A percentile compares a stretch with the other conserved stretches of the same genome.
Evolutionary conservation across 1,284 basidiomycete species (phyloP).

Genomic region (Ceratobasidium sp.): DNA sequence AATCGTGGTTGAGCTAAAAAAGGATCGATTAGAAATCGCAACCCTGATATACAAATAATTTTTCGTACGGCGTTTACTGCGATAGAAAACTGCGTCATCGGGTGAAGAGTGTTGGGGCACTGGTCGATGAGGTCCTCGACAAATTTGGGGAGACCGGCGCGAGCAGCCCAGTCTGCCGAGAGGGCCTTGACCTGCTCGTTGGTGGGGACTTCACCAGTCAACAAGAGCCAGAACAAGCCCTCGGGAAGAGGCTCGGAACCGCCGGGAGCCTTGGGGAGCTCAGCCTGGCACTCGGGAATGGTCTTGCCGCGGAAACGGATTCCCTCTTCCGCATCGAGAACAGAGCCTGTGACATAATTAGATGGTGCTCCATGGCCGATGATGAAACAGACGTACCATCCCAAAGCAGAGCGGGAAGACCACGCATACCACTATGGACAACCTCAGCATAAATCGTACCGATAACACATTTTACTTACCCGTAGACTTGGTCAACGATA

Average conservation of each 20-base stretch:
- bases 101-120: conserved; percentile 92
- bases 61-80: conserved; percentile 86
- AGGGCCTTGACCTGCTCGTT: conserved; percentile 84
- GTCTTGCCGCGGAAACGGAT: conserved; percentile 95
- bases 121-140: conserved; percentile 93
- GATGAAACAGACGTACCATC: conserved; percentile 58
- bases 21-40: conserved; percentile 7
- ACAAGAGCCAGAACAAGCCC: conserved; percentile 92
- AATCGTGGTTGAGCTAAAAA: conserved; percentile 89
- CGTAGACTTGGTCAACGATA: conserved; percentile 89
- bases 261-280: conserved; percentile 87
- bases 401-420: conserved; percentile 88
- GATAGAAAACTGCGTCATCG: conserved; percentile 95
- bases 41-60: conserved; percentile 35
- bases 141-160: conserved; percentile 86
- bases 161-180: conserved; percentile 91
- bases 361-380: neutral
- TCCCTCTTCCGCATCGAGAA: conserved; percentile 92
- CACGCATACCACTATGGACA: conserved; percentile 84
- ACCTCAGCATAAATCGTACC: conserved; percentile 33
- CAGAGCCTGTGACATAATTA: conserved; percentile 61
- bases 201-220: conserved; percentile 92
- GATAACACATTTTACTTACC: conserved; percentile 54
- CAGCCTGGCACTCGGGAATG: conserved; percentile 86
- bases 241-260: conserved; percentile 92